phyloP scores from a whole-genome alignment of 2,329 filamentous ascomycete species.

The Diaporthe vaccinii region DNA sequence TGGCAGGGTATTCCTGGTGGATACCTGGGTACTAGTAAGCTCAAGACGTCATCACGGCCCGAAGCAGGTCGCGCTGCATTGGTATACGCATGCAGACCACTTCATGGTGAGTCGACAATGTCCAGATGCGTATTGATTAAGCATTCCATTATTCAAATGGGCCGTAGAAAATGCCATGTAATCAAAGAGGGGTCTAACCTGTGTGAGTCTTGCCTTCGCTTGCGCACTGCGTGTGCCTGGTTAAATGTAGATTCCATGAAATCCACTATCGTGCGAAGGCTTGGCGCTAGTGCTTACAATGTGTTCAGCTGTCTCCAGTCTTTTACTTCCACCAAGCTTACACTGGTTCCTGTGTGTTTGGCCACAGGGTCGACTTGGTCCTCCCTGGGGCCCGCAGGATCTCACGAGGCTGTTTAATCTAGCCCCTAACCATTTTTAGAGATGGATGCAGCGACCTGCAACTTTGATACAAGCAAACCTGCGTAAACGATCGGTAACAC shows the following conservation, averaged over 20 bases:
- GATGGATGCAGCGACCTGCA: background rate
- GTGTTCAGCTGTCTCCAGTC: background rate
- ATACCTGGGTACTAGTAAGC: background rate
- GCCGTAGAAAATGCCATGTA: background rate
- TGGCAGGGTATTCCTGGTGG: background rate
- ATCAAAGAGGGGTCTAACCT: background rate
- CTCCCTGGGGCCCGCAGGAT: background rate
- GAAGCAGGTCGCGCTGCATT: background rate
- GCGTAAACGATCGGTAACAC: no score
- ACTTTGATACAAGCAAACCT: no score
- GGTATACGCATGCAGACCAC: no score
- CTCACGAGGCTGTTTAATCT: background rate
- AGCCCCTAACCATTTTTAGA: constrained; percentile 1
- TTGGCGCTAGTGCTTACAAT: constrained; percentile 17
- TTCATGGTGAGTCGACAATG: background rate
- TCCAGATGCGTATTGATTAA: background rate
- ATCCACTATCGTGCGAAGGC: background rate
- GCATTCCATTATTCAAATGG: background rate
- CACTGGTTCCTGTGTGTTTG: background rate
- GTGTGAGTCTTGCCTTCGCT: background rate
- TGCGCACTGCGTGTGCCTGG: background rate
- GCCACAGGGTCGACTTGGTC: background rate
- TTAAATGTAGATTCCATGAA: background rate
- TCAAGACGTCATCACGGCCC: background rate
- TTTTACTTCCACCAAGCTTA: no score